phyloP scores from a whole-genome alignment of 1,284 basidiomycete genomes.

The Moesziomyces antarcticus region DNA sequence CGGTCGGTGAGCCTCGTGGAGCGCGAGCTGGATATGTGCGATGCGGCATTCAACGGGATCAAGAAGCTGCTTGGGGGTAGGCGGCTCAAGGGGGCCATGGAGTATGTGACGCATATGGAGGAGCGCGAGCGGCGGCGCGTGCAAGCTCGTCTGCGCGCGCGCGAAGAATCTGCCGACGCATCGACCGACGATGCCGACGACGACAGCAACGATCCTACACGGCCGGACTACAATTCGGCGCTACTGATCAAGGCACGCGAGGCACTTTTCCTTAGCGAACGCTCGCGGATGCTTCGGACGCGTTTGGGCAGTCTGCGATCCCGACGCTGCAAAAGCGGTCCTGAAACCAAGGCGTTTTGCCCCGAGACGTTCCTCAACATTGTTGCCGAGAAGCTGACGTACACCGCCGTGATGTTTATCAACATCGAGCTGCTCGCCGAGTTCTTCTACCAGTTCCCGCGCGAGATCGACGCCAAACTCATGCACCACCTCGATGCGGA shows the following conservation, averaged over 20 bases:
- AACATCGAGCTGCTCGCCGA: constrained; percentile 89
- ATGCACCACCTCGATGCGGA: constrained; percentile 88
- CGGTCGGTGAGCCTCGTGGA: constrained; percentile 82
- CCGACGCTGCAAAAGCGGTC: constrained; percentile 85
- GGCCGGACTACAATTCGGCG: constrained; percentile 80
- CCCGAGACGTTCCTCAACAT: constrained; percentile 97
- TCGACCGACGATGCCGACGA: constrained; percentile 36
- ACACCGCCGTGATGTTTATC: constrained; percentile 97
- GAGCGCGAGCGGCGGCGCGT: constrained; percentile 79
- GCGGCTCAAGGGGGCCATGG: constrained; percentile 79
- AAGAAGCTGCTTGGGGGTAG: constrained; percentile 85
- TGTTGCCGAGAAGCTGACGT: constrained; percentile 94
- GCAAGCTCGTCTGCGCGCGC: constrained; percentile 61
- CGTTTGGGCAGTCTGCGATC: constrained; percentile 85
- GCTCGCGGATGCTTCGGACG: constrained; percentile 83
- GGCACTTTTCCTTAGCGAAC: constrained; percentile 85
- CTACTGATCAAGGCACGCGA: constrained; percentile 77
- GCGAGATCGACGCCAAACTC: constrained; percentile 94
- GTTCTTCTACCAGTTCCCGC: constrained; percentile 99
- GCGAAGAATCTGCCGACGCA: constrained; percentile 17
- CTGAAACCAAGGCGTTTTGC: constrained; percentile 87
- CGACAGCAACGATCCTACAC: constrained; percentile 70
- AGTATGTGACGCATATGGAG: constrained; percentile 85
- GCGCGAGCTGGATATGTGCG: constrained; percentile 85
- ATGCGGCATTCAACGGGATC: constrained; percentile 85